Evolutionary conservation across 1,284 basidiomycete species (phyloP), one percentile per base, ranked within the genome.

Genomic region (Pterulicium gracile): DNA sequence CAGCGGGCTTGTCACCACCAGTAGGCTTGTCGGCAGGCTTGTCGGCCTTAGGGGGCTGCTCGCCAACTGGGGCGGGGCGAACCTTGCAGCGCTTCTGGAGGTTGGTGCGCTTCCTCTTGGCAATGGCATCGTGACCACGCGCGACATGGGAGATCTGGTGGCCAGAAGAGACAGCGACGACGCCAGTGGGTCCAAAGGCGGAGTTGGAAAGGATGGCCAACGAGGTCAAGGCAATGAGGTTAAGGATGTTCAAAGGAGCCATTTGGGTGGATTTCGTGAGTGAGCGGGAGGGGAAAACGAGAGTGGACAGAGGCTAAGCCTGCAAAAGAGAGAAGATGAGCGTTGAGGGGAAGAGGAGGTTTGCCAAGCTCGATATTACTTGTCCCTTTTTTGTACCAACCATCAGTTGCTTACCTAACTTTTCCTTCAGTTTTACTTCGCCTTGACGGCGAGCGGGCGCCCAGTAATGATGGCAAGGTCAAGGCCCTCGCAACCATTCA

Each of bases 131-230:
- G 54, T 75, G 74, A 40, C 49, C 60, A 48, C 59, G 67, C 35
- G 54, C 51, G 44, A 57, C 52, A 47, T 73, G 65, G 50, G 66
- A 57, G 49, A 68, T 57, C 35, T 63, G 58, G 36, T 58, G 60
- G 35, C 72, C 68, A 2, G 69, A 55, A 4, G 70, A 68, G 45
- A 85, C 65, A 5, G 81, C 81, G 51, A 65, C 66, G 36, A 65
- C 75, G 19, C 71, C 66, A 12, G 65, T 47, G 0, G 72, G 59
- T 32, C 59, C 65, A 49, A 73, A 70, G n/a, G 27, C 27, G 18
- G 70, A 68, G 53, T 67, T 68, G 44, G 73, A 68, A 50, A 85
- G 50, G 51, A 84, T 54, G 23, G 77, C 74, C 42, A 87, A 58
- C 14, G 78, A 69, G 18, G 75, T 65, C 42, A 84, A 53, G 17